Conservation (phyloP, 768 basidiomycete genomes). For the Calocybe indica region DNA sequence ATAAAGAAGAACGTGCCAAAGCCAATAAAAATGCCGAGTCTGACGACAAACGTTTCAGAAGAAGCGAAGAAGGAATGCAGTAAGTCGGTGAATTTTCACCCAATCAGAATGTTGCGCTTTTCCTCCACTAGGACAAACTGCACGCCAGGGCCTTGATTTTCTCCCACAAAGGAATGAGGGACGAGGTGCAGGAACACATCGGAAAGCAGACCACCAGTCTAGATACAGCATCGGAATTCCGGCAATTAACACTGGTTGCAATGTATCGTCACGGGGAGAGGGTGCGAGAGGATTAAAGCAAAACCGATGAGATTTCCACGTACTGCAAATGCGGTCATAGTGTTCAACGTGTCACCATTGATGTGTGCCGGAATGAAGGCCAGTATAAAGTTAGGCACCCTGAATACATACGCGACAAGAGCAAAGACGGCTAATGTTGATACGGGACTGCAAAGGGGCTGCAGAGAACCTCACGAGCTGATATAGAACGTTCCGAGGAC, state of each 20-base stretch:
- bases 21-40: conserved; percentile 77
- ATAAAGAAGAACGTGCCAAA: conserved; percentile 91
- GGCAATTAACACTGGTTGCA: neutral
- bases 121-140: conserved; percentile 85
- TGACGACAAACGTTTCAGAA: conserved; percentile 21
- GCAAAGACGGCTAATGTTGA: conserved; percentile 5
- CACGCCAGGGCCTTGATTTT: conserved; percentile 65
- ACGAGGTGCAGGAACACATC: conserved; percentile 92
- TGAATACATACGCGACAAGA: conserved; percentile 24
- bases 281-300: conserved; percentile 4
- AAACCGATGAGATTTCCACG: conserved; percentile 18
- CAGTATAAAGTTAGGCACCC: conserved; percentile 91
- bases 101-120: conserved; percentile 85
- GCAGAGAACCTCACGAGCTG: conserved; percentile 58
- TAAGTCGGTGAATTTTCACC: conserved; percentile 35
- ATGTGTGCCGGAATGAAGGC: conserved; percentile 91
- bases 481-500: conserved; percentile 93
- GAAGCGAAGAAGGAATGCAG: neutral
- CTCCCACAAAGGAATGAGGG: conserved; percentile 90
- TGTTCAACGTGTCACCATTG: conserved; percentile 78
- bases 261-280: neutral
- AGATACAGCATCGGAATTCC: conserved; percentile 2
- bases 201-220: conserved; percentile 88
- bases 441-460: conserved; percentile 22
- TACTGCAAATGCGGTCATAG: conserved; percentile 92